A percentile compares a stretch with the other conserved stretches of the same genome.
These are phyloP conservation scores for Ustilago crameri DNA, from an alignment of 1,284 basidiomycete species.

Conservation along the genomic window DNA sequence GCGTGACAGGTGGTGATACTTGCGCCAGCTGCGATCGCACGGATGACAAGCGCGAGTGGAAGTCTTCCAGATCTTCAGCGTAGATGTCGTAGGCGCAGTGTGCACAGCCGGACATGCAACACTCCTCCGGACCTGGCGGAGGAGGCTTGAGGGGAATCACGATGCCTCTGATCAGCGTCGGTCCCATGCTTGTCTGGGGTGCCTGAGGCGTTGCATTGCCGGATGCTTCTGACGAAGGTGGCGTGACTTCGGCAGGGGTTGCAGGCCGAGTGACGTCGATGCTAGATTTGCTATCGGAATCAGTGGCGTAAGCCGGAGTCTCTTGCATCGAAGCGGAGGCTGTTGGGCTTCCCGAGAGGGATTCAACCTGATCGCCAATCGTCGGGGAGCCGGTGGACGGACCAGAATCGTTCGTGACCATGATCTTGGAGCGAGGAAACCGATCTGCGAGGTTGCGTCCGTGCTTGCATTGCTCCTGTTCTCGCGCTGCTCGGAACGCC, in stretches of 20 bases:
- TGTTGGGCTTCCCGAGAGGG: slow-evolving; percentile 21
- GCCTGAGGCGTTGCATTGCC: not conserved
- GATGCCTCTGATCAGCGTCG: slow-evolving; percentile 43
- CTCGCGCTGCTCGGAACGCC: slow-evolving; percentile 13
- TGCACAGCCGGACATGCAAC: slow-evolving; percentile 91
- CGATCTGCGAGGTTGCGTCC: slow-evolving; percentile 43
- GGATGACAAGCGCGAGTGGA: slow-evolving; percentile 73
- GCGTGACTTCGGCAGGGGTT: slow-evolving; percentile 20
- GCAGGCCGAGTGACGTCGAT: slow-evolving; percentile 12
- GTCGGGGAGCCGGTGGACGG: slow-evolving; percentile 5
- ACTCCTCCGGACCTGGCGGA: slow-evolving; percentile 71
- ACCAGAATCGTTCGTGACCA: slow-evolving; percentile 7
- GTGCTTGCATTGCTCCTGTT: slow-evolving; percentile 12
- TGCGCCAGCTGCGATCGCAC: slow-evolving; percentile 73
- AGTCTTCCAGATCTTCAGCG: slow-evolving; percentile 78
- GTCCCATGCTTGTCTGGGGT: slow-evolving; percentile 17
- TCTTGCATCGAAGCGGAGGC: slow-evolving; percentile 75
- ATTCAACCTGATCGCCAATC: slow-evolving; percentile 35
- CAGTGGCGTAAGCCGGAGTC: slow-evolving; percentile 79
- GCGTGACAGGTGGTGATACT: slow-evolving; percentile 71
- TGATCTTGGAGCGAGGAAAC: slow-evolving; percentile 37
- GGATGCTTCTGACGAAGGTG: not conserved
- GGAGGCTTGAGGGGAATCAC: slow-evolving; percentile 52
- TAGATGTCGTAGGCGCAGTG: slow-evolving; percentile 89
- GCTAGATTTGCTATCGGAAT: slow-evolving; percentile 79